Evolutionary conservation across 1,139 yeast species (phyloP).

Genomic region (Yamadazyma dendronema): DNA sequence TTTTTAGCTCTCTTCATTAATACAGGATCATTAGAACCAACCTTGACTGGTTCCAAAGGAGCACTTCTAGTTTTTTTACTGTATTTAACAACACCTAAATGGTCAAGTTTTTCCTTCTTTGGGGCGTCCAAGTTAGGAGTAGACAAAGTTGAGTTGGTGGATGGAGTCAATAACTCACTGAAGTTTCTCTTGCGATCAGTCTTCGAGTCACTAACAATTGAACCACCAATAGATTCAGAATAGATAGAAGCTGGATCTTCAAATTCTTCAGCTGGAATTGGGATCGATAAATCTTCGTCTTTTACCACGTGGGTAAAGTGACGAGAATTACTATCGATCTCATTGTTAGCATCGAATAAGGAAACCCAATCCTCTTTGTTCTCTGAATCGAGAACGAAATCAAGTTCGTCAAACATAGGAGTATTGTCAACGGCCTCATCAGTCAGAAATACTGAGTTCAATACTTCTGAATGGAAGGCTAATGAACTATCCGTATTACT

Average conservation of each 20-base stretch:
- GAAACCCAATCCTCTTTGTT: constrained; percentile 62
- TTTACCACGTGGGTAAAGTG: constrained; percentile 17
- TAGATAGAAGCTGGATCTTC: constrained; percentile 7
- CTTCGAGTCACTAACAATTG: not conserved
- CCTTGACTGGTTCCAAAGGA: constrained; percentile 65
- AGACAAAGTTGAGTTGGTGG: constrained; percentile 32
- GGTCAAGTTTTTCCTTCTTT: constrained; percentile 43
- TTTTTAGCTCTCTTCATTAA: constrained; percentile 87
- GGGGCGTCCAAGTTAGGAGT: constrained; percentile 28
- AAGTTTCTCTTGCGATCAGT: constrained; percentile 9
- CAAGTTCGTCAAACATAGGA: constrained; percentile 66
- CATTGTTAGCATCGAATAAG: constrained; percentile 49
- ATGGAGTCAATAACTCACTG: constrained; percentile 33
- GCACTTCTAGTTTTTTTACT: constrained; percentile 60
- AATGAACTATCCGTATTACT: constrained; percentile 36
- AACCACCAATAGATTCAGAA: constrained; percentile 4
- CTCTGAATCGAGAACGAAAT: constrained; percentile 44
- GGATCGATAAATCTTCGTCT: constrained; percentile 20
- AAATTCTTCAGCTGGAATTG: constrained; percentile 4
- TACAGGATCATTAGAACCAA: constrained; percentile 58
- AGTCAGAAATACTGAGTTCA: constrained; percentile 60
- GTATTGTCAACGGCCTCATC: constrained; percentile 47
- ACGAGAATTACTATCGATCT: constrained; percentile 22
- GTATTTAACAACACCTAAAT: constrained; percentile 62
- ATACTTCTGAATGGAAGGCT: constrained; percentile 55